A percentile compares a stretch with the other conserved stretches of the same genome.
Conservation (phyloP, 2,329 filamentous ascomycete genomes). For the Fusarium robinianum region DNA sequence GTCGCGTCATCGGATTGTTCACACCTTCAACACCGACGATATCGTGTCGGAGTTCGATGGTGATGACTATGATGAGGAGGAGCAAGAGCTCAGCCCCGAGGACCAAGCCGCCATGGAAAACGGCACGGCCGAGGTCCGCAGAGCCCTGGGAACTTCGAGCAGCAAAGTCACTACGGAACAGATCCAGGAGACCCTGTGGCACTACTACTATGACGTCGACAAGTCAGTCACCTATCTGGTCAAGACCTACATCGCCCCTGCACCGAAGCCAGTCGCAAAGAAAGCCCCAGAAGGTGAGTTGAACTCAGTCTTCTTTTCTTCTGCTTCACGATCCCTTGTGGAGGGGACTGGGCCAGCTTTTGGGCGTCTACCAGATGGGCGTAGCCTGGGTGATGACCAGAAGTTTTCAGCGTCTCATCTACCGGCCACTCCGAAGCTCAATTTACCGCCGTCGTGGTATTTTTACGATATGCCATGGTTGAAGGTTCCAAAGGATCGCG, state of each 20-base stretch:
- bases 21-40: conserved; percentile 54
- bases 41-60: conserved; percentile 55
- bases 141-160: conserved; percentile 63
- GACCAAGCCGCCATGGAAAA: conserved; percentile 60
- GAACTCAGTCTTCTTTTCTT: conserved; percentile 41
- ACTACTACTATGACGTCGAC: conserved; percentile 92
- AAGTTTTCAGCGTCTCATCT: conserved; percentile 6
- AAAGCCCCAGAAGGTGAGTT: conserved; percentile 51
- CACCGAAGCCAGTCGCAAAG: conserved; percentile 50
- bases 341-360: conserved; percentile 42
- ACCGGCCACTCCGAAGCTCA: conserved; percentile 26
- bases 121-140: conserved; percentile 69
- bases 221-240: conserved; percentile 83
- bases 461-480: conserved; percentile 90
- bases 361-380: conserved; percentile 23
- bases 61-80: conserved; percentile 51
- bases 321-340: conserved; percentile 32
- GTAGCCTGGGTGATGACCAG: conserved; percentile 6
- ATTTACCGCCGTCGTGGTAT: conserved; percentile 55
- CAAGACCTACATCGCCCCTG: conserved; percentile 60
- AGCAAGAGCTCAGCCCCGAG: conserved; percentile 53
- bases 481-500: conserved; percentile 67
- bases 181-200: conserved; percentile 89
- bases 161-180: conserved; percentile 63
- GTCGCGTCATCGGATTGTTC: conserved; percentile 37